Base-by-base conservation (phyloP, 2,329 filamentous ascomycete species). In the Zasmidium angulare region DNA sequence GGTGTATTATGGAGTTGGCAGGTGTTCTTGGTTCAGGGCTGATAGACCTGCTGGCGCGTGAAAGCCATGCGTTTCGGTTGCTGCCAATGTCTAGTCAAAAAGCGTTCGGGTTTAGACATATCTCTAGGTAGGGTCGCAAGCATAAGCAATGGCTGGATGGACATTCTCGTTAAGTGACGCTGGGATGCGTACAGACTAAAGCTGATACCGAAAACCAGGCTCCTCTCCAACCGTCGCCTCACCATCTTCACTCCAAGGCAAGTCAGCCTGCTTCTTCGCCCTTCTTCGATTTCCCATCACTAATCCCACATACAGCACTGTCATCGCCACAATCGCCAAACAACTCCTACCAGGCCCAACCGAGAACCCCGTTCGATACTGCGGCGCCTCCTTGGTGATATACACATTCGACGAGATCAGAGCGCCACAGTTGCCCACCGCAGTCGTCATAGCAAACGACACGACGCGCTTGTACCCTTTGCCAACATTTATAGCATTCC, bases 401-500 rank as follows among this genome's bases (percentile, higher is more conserved):
- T 55, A 62, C 1, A 62, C 60, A 43, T 62, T 62, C 14, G 46
- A 52, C 20, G 52, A 53, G 7, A 62, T 51, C 31, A 62, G 48
- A 6, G 60, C 60, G 22, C 60, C 60, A 43, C 60, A 62, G 51
- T 62, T 62, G 22, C 60, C 60, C 17, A 62, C 46, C 1, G 64
- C 62, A 21, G 61, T 64, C 12, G 58, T 51, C 57, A 66, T 62
- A 3, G 59, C 61, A 29, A 66, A 59, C 12, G 63, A 54, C 10
- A 62, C 63, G 4, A 74, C 75, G 1, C 60, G n/a, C 49, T 59
- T 62, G 43, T 56, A 59, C 2, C 21, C 71, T n/a, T 75, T 76
- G 10, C 74, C 69, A 2, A 79, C 65, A 54, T 80, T 80, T 46
- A 75, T 74, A 26, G 73, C 76, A 17, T 75, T 61, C 68, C 71